These are phyloP conservation scores for Trichoderma sp. DNA, from an alignment of 2,329 filamentous ascomycete genomes.

Conservation along the genomic window DNA sequence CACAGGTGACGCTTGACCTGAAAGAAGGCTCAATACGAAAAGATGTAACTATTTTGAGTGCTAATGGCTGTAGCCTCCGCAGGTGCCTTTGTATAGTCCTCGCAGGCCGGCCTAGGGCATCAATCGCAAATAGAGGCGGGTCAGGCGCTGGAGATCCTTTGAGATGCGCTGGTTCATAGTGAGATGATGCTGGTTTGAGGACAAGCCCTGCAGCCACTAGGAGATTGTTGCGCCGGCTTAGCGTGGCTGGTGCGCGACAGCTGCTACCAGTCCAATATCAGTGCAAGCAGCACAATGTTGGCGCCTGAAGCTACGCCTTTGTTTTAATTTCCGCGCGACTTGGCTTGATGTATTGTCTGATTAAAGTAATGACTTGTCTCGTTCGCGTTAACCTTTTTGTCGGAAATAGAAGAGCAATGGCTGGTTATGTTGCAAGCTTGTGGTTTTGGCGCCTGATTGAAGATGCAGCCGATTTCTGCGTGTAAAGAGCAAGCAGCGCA, in stretches of 20 bases:
- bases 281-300: background rate
- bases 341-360: background rate
- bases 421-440: background rate
- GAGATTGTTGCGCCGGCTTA: background rate
- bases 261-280: background rate
- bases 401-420: background rate
- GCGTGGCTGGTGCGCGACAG: constrained; percentile 19
- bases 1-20: background rate
- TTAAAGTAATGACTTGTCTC: background rate
- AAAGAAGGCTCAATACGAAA: background rate
- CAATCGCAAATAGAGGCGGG: background rate
- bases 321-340: background rate
- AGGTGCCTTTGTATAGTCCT: constrained; percentile 1
- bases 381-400: background rate
- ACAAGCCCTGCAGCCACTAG: constrained; percentile 17
- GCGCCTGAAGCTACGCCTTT: background rate
- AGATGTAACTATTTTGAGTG: background rate
- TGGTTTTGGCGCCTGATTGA: background rate
- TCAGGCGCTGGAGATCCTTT: background rate
- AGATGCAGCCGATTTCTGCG: background rate
- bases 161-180: constrained; percentile 7
- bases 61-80: background rate
- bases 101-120: background rate
- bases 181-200: constrained; percentile 11
- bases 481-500: background rate